Conservation (phyloP, 768 basidiomycete genomes). For the Pulveroboletus frians region DNA sequence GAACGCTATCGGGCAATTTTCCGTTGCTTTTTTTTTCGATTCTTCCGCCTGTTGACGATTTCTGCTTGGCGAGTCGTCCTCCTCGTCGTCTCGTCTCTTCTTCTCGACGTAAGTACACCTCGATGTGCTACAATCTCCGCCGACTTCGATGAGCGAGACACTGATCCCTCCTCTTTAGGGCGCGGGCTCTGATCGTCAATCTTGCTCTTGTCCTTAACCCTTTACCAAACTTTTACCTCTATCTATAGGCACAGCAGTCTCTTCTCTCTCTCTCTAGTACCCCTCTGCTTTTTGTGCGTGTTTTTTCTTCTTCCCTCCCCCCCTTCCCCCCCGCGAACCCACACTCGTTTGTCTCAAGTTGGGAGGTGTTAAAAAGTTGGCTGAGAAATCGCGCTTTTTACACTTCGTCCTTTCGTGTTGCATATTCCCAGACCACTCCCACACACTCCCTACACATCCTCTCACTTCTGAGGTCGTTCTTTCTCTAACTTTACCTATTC, state of each 20-base stretch:
- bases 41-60: conserved; percentile 19
- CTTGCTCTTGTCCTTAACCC: conserved; percentile 31
- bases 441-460: conserved; percentile 43
- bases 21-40: conserved; percentile 17
- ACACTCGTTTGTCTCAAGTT: conserved; percentile 30
- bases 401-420: conserved; percentile 20
- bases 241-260: conserved; percentile 38
- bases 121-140: neutral
- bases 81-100: conserved; percentile 9
- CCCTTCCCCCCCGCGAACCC: conserved; percentile 22
- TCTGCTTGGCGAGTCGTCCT: conserved; percentile 19
- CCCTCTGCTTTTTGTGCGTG: conserved; percentile 37
- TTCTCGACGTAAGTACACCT: conserved; percentile 24
- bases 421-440: conserved; percentile 29
- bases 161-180: conserved; percentile 17
- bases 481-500: conserved; percentile 52
- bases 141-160: neutral
- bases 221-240: conserved; percentile 32
- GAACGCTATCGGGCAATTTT: conserved; percentile 14
- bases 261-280: conserved; percentile 22
- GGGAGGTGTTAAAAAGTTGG: conserved; percentile 26
- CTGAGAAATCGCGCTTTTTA: conserved; percentile 26
- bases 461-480: conserved; percentile 37
- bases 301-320: conserved; percentile 28
- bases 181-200: conserved; percentile 30